Evolutionary conservation across 306 rosid species (phyloP), one percentile per base, ranked within the genome.

Genomic region (Dryas alaskensis): DNA sequence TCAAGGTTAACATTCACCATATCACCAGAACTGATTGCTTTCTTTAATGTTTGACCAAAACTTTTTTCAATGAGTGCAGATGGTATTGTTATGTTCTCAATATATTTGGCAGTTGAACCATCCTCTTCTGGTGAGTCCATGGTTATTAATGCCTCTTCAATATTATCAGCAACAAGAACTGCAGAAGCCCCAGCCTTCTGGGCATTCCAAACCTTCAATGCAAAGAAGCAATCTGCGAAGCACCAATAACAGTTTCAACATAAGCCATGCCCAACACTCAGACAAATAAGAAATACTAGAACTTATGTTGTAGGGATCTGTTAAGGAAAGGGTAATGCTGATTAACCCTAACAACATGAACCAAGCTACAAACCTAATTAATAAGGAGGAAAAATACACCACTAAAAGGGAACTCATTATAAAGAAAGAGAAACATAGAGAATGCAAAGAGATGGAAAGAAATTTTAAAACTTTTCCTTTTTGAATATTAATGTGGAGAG

Each of bases 131-230:
- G 99, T 19, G 99, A 81, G 81, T 94, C 99, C 99, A 94, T 94
- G 45, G 99, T 94, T 66, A 94, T 94, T 62, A 94, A 83, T 55
- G 78, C 69, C 75, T 94, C 99, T 75, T 92, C 98, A 53, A 90
- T 12, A 80, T 90, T 72, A 84, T 94, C 99, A 10, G 99, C 96
- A 39, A 94, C 98, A 74, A 94, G 99, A 84, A 94, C 99, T 69
- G 99, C 97, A 78, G 96, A 88, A 72, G 98, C 99, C 65, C 99
- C 99, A 10, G 98, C 99, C 80, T 88, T 92, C 85, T 94, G 99
- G 76, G 99, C 99, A 84, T 94, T 94, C 99, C 98, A 94, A 22
- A 90, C 99, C 87, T 94, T 94, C 85, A 92, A 80, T 63, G 99
- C 99, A 79, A 94, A 94, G 82, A 94, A 94, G 82, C 99, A 94